Percentiles rank a stretch among this genome's conserved stretches.
Conservation (phyloP, 371 early-diverging fungal species). For the Mucor velutinosus region DNA sequence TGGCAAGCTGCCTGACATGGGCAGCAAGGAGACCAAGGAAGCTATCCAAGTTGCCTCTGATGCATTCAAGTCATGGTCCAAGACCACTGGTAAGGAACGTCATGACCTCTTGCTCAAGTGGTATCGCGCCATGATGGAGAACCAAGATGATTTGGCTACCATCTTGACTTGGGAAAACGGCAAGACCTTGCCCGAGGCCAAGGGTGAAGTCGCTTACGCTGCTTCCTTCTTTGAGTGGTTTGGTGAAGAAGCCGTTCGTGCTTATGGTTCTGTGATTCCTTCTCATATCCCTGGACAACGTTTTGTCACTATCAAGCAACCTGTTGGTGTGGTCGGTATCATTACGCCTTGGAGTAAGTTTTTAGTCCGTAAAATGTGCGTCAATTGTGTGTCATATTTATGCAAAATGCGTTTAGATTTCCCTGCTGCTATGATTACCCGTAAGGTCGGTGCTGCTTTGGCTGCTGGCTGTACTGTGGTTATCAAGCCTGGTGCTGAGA, state of each 20-base stretch:
- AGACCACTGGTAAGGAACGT: constrained; percentile 65
- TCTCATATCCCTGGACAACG: constrained; percentile 59
- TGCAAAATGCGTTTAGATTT: constrained; percentile 59
- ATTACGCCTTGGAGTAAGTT: constrained; percentile 92
- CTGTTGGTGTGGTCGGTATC: constrained; percentile 84
- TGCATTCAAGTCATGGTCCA: constrained; percentile 67
- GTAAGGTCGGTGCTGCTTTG: constrained; percentile 83
- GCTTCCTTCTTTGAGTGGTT: constrained; percentile 86
- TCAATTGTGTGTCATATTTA: neutral
- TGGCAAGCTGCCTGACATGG: constrained; percentile 71
- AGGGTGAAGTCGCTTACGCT: constrained; percentile 82
- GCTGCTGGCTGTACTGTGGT: constrained; percentile 82
- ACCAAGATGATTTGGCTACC: constrained; percentile 76
- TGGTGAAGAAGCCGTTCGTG: constrained; percentile 81
- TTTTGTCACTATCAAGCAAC: constrained; percentile 75
- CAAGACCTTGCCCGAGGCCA: constrained; percentile 59
- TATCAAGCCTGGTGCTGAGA: constrained; percentile 79
- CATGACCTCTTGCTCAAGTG: constrained; percentile 68
- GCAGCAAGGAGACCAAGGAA: constrained; percentile 54
- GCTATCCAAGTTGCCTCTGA: constrained; percentile 65
- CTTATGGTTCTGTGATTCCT: constrained; percentile 83
- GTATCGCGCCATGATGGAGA: constrained; percentile 68
- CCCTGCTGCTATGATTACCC: constrained; percentile 90
- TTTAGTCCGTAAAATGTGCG: neutral
- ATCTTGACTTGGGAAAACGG: constrained; percentile 82